Percentiles rank a stretch among this genome's conserved stretches.
These are phyloP conservation scores for Vitis hybrid DNA, from an alignment of 177 flowering plant species.

Conservation along the genomic window DNA sequence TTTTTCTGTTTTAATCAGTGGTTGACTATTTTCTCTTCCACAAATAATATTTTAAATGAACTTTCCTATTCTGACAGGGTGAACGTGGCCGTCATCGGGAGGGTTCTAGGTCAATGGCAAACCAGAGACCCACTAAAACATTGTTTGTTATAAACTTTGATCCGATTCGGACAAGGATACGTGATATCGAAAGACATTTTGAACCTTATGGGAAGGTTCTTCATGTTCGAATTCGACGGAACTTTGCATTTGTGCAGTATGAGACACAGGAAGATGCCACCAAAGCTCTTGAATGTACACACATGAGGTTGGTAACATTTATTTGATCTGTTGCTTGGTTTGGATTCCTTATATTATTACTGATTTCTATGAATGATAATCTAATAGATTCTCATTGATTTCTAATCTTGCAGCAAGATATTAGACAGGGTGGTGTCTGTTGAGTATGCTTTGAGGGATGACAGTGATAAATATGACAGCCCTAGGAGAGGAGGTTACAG, in stretches of 20 bases:
- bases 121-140: slow-evolving; percentile 85
- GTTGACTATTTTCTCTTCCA: neutral
- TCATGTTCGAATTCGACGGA: slow-evolving; percentile 77
- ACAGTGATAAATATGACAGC: slow-evolving; percentile 59
- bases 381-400: neutral
- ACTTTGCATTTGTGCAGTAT: slow-evolving; percentile 97
- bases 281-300: slow-evolving; percentile 85
- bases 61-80: slow-evolving; percentile 43
- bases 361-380: neutral
- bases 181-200: slow-evolving; percentile 83
- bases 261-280: slow-evolving; percentile 96
- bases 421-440: slow-evolving; percentile 90
- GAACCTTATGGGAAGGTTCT: slow-evolving; percentile 79
- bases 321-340: neutral
- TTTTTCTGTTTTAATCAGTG: neutral
- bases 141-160: slow-evolving; percentile 95
- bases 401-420: slow-evolving; percentile 61
- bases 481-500: slow-evolving; percentile 70
- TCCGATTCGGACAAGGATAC: slow-evolving; percentile 65
- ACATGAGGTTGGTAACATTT: slow-evolving; percentile 58
- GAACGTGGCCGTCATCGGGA: slow-evolving; percentile 71
- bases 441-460: slow-evolving; percentile 92
- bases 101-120: slow-evolving; percentile 53
- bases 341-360: neutral
- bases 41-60: neutral